A percentile compares a stretch with the other conserved stretches of the same genome.
phyloP scores from a whole-genome alignment of 345 rosid genomes.

The Trapa bicornis region DNA sequence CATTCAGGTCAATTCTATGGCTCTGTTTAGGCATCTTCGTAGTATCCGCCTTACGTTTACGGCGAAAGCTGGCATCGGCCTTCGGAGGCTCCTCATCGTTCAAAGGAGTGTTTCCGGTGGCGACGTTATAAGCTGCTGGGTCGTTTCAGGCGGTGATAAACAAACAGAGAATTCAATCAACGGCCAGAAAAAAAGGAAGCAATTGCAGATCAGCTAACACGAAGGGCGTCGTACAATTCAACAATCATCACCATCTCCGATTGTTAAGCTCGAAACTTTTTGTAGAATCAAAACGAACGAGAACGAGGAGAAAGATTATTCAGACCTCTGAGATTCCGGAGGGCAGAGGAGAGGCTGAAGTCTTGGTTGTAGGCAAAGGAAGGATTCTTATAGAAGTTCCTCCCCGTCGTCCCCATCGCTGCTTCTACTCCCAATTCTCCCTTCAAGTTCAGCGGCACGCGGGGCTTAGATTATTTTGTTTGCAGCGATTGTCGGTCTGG shows the following conservation, averaged over 20 bases:
- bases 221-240: no score
- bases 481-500: no score
- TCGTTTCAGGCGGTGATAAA: background rate
- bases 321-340: conserved; percentile 49
- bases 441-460: background rate
- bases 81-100: conserved; percentile 15
- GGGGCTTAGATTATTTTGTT: no score
- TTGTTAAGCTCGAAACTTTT: background rate
- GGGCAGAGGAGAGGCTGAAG: conserved; percentile 44
- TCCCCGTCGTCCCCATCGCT: conserved; percentile 40
- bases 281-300: background rate
- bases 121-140: conserved; percentile 40
- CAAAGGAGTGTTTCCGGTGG: conserved; percentile 39
- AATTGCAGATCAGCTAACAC: no score
- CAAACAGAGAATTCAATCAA: background rate
- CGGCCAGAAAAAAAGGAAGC: background rate
- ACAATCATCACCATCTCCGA: no score
- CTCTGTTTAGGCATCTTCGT: conserved; percentile 12
- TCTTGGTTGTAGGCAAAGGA: conserved; percentile 48
- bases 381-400: conserved; percentile 58
- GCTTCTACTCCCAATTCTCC: background rate
- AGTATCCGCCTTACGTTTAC: conserved; percentile 22
- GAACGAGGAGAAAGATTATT: background rate
- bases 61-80: conserved; percentile 9
- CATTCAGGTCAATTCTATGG: conserved; percentile 16